A percentile compares a stretch with the other conserved stretches of the same genome.
These are phyloP conservation scores for Metarhizium anisopliae DNA, from an alignment of 2,329 filamentous ascomycete species.

Conservation along the genomic window DNA sequence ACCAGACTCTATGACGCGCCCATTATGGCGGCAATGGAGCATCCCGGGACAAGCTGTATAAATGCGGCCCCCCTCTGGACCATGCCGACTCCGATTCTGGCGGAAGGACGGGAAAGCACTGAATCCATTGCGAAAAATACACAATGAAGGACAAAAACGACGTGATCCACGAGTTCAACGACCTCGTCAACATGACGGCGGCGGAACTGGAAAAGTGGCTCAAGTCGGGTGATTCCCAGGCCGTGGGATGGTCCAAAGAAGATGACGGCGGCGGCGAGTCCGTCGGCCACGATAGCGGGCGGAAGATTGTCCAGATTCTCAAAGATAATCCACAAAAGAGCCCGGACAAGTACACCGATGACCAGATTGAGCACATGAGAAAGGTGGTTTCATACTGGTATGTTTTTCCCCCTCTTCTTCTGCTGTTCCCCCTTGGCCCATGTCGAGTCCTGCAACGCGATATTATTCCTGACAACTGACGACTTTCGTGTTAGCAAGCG, in stretches of 20 bases:
- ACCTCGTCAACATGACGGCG: slow-evolving; percentile 57
- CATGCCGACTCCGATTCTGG: too few relatives aligned
- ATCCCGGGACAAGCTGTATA: not conserved
- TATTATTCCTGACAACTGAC: too few relatives aligned
- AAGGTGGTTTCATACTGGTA: slow-evolving; percentile 54
- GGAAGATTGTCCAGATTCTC: slow-evolving; percentile 54
- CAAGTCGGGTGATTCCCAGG: slow-evolving; percentile 45
- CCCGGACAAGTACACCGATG: slow-evolving; percentile 45
- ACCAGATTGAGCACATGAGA: slow-evolving; percentile 49
- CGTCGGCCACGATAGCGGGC: slow-evolving; percentile 54
- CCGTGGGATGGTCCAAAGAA: slow-evolving; percentile 52
- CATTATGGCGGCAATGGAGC: not conserved
- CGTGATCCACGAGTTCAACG: slow-evolving; percentile 50
- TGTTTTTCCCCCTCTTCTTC: slow-evolving; percentile 3
- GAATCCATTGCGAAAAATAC: not conserved
- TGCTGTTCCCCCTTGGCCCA: too few relatives aligned
- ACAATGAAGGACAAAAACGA: slow-evolving; percentile 17
- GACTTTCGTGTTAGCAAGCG: slow-evolving; percentile 35
- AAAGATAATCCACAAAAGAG: slow-evolving; percentile 52
- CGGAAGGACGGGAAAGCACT: too few relatives aligned
- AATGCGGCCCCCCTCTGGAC: not conserved
- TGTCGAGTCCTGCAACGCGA: too few relatives aligned
- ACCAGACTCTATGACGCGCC: not conserved
- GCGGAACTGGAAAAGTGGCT: slow-evolving; percentile 54
- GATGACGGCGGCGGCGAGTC: slow-evolving; percentile 50